Conservation (phyloP, 306 rosid genomes). For the Inga oerstediana region DNA sequence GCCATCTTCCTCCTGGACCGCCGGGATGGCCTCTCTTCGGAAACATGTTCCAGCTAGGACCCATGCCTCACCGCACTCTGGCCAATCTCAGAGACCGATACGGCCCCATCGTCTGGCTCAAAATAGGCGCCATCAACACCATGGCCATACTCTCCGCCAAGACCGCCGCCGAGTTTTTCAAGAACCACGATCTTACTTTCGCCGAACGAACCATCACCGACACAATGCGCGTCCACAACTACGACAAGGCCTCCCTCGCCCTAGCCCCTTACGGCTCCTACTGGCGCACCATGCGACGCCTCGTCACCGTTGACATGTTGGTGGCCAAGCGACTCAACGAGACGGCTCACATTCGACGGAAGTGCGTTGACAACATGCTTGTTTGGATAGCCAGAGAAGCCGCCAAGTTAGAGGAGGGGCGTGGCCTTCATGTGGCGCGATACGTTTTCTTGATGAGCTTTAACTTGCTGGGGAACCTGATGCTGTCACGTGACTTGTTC, state of each 20-base stretch:
- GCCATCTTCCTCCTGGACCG: conserved; percentile 61
- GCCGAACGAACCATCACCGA: conserved; percentile 57
- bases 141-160: conserved; percentile 57
- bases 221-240: conserved; percentile 48
- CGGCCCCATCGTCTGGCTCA: conserved; percentile 64
- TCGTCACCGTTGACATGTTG: conserved; percentile 63
- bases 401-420: background rate
- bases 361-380: conserved; percentile 55
- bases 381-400: conserved; percentile 57
- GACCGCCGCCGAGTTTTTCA: conserved; percentile 54
- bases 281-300: conserved; percentile 69
- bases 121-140: conserved; percentile 57
- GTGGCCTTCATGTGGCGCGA: conserved; percentile 52
- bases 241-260: conserved; percentile 59
- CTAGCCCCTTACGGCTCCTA: conserved; percentile 65
- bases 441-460: conserved; percentile 8
- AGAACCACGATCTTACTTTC: conserved; percentile 58
- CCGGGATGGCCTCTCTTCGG: conserved; percentile 74
- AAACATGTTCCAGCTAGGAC: conserved; percentile 68
- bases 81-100: conserved; percentile 35
- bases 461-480: conserved; percentile 8
- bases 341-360: conserved; percentile 37
- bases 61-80: conserved; percentile 61
- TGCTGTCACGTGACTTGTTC: background rate
- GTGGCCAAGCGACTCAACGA: conserved; percentile 56